These are phyloP conservation scores for Linum usitatissimum DNA, from an alignment of 345 rosid species.

Conservation along the genomic window DNA sequence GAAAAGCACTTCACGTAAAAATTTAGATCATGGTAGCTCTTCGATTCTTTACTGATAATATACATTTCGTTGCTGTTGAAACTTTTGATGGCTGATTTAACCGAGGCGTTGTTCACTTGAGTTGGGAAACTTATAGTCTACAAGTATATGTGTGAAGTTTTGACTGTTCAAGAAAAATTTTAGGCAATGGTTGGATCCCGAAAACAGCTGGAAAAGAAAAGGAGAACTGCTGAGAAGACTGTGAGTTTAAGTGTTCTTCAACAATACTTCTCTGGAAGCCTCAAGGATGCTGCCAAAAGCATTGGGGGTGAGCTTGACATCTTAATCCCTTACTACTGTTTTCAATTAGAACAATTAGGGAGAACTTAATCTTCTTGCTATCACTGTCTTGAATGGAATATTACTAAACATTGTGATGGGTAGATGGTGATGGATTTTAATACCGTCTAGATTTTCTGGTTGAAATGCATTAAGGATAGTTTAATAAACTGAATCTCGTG, in stretches of 20 bases:
- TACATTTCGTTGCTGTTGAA: not conserved
- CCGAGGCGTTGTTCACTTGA: not conserved
- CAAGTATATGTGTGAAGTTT: not conserved
- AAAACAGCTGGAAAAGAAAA: slow-evolving; percentile 52
- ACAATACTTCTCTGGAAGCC: slow-evolving; percentile 84
- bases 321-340: not conserved
- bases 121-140: not conserved
- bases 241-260: slow-evolving; percentile 81
- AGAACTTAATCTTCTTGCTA: no score
- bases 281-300: slow-evolving; percentile 92
- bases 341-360: no score
- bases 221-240: slow-evolving; percentile 67
- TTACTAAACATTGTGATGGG: not conserved
- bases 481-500: not conserved
- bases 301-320: slow-evolving; percentile 58
- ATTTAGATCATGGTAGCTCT: not conserved
- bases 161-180: not conserved
- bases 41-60: not conserved
- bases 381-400: not conserved
- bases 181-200: slow-evolving; percentile 35
- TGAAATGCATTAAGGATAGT: not conserved
- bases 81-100: not conserved
- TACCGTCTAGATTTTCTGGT: no score
- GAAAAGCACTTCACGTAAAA: not conserved
- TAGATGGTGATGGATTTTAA: not conserved